Conservation (phyloP, 768 basidiomycete genomes). For the Tricholoma sp. region DNA sequence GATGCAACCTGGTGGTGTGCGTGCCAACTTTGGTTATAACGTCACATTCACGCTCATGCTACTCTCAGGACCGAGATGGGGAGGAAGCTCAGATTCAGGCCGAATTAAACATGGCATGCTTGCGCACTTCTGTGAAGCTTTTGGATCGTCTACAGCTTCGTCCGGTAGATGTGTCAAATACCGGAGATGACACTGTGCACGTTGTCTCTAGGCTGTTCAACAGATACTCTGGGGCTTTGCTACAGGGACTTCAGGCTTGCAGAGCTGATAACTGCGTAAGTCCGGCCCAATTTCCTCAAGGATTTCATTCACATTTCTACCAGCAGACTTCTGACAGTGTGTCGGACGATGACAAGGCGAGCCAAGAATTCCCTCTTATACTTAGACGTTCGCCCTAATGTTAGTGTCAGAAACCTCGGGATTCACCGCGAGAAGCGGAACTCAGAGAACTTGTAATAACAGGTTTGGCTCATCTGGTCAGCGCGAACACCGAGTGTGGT, state of each 20-base stretch:
- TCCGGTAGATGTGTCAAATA: constrained; percentile 44
- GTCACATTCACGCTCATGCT: neutral
- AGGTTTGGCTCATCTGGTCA: constrained; percentile 76
- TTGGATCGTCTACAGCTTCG: constrained; percentile 70
- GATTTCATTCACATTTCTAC: constrained; percentile 3
- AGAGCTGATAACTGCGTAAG: constrained; percentile 44
- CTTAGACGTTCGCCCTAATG: neutral
- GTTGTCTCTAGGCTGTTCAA: constrained; percentile 76
- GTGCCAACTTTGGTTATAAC: constrained; percentile 15
- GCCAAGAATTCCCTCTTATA: neutral
- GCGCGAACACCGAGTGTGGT: constrained; percentile 81
- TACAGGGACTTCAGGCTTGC: constrained; percentile 53
- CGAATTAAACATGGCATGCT: constrained; percentile 70
- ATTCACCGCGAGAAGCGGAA: constrained; percentile 51
- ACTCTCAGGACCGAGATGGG: constrained; percentile 28
- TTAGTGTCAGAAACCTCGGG: constrained; percentile 33
- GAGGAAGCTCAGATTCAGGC: constrained; percentile 36
- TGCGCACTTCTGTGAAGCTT: constrained; percentile 71
- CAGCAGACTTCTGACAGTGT: constrained; percentile 41
- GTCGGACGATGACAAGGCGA: constrained; percentile 47
- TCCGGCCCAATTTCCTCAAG: neutral
- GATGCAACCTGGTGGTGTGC: constrained; percentile 53
- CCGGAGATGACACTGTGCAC: constrained; percentile 61
- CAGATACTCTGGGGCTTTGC: constrained; percentile 64
- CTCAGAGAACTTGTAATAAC: constrained; percentile 74